These are phyloP conservation scores for Scopulariopsis brevicaulis DNA, from an alignment of 2,329 filamentous ascomycete species.

Conservation along the genomic window DNA sequence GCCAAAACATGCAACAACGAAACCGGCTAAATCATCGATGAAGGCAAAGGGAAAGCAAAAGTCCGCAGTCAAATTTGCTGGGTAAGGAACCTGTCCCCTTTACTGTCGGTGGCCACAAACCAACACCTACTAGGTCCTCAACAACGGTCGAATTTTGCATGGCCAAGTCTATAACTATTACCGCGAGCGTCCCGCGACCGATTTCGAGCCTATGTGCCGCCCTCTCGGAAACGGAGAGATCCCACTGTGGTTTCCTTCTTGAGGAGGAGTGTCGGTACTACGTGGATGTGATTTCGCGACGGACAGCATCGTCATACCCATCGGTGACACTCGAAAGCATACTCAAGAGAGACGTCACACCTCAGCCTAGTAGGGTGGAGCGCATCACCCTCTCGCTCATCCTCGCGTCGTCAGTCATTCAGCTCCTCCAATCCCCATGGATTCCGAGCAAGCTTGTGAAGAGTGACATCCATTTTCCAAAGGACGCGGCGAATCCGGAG, in stretches of 20 bases:
- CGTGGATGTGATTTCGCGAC: neutral
- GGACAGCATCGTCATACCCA: neutral
- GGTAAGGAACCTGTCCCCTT: too few relatives aligned
- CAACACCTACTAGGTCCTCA: too few relatives aligned
- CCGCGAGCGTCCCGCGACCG: neutral
- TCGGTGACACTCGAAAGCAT: neutral
- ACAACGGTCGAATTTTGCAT: too few relatives aligned
- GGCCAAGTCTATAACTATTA: too few relatives aligned
- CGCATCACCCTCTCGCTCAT: constrained; percentile 12
- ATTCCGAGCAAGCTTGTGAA: constrained; percentile 8
- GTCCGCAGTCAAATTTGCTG: too few relatives aligned
- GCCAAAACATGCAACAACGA: neutral
- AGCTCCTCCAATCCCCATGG: constrained; percentile 14
- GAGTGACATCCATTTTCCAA: constrained; percentile 6
- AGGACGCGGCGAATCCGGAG: neutral
- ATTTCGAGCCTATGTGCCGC: neutral
- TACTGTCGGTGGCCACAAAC: too few relatives aligned
- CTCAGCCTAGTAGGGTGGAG: constrained; percentile 8
- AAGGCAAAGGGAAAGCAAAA: too few relatives aligned
- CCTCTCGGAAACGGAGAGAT: neutral
- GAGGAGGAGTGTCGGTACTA: neutral
- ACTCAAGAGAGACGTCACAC: neutral
- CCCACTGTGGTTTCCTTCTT: neutral
- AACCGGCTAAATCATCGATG: too few relatives aligned
- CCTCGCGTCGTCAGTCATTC: constrained; percentile 15